Base-by-base conservation (phyloP, 208 protist genomes). In the Crithidia acanthocephali region DNA sequence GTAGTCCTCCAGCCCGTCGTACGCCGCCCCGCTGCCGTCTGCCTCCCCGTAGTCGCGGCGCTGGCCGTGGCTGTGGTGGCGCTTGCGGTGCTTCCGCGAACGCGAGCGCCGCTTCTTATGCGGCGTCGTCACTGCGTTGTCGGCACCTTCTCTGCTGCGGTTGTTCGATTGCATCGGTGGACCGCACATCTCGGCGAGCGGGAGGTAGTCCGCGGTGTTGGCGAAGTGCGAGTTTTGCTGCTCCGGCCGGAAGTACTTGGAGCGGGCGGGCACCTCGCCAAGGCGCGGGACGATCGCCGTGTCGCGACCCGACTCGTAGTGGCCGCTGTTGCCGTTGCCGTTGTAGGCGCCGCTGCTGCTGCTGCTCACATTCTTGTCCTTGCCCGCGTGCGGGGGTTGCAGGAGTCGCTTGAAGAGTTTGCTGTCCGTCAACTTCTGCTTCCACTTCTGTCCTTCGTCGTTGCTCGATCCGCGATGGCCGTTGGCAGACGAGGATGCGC, bases 361-460 rank as follows among this genome's bases (percentile, higher is more conserved):
- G 22, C 30, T 58, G 28, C 32, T 51, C 10, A 4, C n/a, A 30
- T 40, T 52, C 5, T 48, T 68, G 33, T 15, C 23, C 27, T 50
- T 59, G 4, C 42, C 64, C 0, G 1, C 30, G 30, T 62, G 22
- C 3, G 48, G 2, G n/a, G 64, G 65, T 45, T 69, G 70, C 66
- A 76, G 51, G 1, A 82, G 60, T 0, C 73, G 72, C 67, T 71
- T 63, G 40, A 76, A 75, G 30, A 78, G 22, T 40, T 82, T 82
- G 15, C 10, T 74, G 27, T 72, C 77, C 1, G 53, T 56, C 6
- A 82, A 16, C 44, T 52, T 74, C 52, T 76, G 59, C 18, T 50
- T 52, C 77, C 71, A 78, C 28, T 73, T 61, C 42, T 73, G 67
- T 11, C 57, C 61, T 2, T 75, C 70, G 4, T 68, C 65, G 51